Percentiles rank a stretch among this genome's conserved stretches.
These are phyloP conservation scores for Kwoniella pini DNA, from an alignment of 768 basidiomycete genomes.

Conservation along the genomic window DNA sequence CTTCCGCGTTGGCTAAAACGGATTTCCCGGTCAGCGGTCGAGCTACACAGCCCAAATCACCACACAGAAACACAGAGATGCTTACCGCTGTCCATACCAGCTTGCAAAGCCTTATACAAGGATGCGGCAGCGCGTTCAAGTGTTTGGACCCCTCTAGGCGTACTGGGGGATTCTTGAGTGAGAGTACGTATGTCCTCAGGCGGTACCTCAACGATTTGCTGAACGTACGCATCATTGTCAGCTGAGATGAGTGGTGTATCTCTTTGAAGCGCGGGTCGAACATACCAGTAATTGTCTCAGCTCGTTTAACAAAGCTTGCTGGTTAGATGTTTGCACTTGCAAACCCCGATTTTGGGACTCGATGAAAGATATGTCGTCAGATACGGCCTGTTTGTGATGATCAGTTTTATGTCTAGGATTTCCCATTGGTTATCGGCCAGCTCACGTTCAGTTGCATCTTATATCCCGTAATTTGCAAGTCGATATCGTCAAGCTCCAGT, in stretches of 20 bases:
- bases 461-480: constrained; percentile 84
- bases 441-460: constrained; percentile 93
- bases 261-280: background rate
- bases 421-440: background rate
- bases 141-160: constrained; percentile 68
- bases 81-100: constrained; percentile 81
- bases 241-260: background rate
- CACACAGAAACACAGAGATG: background rate
- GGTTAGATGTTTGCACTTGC: constrained; percentile 97
- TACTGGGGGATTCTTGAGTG: constrained; percentile 86
- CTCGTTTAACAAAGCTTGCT: constrained; percentile 77
- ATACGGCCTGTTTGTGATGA: constrained; percentile 68
- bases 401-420: constrained; percentile 9
- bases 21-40: no score
- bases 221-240: background rate
- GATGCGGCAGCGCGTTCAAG: constrained; percentile 81
- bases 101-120: constrained; percentile 92
- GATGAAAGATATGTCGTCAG: constrained; percentile 91
- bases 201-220: constrained; percentile 96
- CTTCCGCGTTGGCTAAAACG: constrained; percentile 61
- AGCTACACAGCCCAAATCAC: no score
- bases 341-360: constrained; percentile 95
- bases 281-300: constrained; percentile 81
- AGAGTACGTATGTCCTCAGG: constrained; percentile 70
- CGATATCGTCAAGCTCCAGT: constrained; percentile 84